Evolutionary conservation across 441 rosid genomes (phyloP), one percentile per base, ranked within the genome.

Genomic region (Manihot esculenta): DNA sequence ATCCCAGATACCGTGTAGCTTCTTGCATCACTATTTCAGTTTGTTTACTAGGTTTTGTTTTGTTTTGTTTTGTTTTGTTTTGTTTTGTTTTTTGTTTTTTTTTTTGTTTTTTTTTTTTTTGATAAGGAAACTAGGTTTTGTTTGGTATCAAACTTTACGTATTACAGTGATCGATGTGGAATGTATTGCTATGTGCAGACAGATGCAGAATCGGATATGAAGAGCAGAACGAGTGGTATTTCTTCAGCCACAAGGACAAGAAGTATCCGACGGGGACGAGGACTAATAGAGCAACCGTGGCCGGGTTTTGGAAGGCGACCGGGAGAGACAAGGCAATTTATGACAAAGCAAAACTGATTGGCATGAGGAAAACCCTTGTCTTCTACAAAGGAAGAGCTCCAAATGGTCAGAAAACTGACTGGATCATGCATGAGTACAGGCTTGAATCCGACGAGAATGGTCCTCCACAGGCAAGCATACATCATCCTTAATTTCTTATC

Each of bases 351-450:
- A 93, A 88, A 76, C 89, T 93, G 38, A 88, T 93, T 17, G 98
- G 98, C 38, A 91, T 93, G 98, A 86, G 98, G 80, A 93, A 93
- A 80, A 93, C 98, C 24, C 94, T 93, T 15, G 98, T 91, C 18
- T 93, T 91, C 86, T 93, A 93, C 84, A 82, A 86, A 76, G 98
- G 98, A 66, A 83, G 98, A 85, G 98, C 98, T 21, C 98, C 98
- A 2, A 89, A 89, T 77, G 98, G 98, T 1, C 97, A 88, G 78
- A 93, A 93, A 81, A 74, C 82, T 9, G 97, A 93, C 55, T 93
- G 98, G 98, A 93, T 93, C 74, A 91, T 93, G 91, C 98, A 93
- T 64, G 98, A 93, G 69, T 93, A 93, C 71, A 72, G 94, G 69
- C 98, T 93, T 64, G 97, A 93, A 74, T 83, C 94, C 23, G 89